Evolutionary conservation across 2,329 filamentous ascomycete genomes (phyloP).

Genomic region (Leptographium procerum): DNA sequence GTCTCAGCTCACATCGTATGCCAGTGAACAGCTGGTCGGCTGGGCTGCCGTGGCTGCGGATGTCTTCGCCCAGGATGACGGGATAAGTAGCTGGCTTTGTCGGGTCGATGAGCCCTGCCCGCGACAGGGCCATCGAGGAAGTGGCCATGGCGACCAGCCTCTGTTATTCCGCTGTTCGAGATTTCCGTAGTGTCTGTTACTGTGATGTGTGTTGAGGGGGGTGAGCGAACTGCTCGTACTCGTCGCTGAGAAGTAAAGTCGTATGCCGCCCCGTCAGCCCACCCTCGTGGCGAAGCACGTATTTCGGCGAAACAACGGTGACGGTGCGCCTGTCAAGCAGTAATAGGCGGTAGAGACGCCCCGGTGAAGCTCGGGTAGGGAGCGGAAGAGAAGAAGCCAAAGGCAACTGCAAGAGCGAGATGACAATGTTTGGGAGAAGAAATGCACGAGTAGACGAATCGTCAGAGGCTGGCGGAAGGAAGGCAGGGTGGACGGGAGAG

Average conservation of each 20-base stretch:
- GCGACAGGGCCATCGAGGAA: constrained; percentile 11
- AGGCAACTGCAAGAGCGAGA: not conserved
- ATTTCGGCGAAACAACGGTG: too few species aligned
- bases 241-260: too few species aligned
- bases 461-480: not conserved
- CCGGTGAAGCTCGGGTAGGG: too few species aligned
- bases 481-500: not conserved
- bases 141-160: constrained; percentile 9
- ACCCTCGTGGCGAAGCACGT: too few species aligned
- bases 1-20: constrained; percentile 41
- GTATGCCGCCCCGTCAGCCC: too few species aligned
- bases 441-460: not conserved
- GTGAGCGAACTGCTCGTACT: not conserved
- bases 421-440: not conserved
- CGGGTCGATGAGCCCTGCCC: constrained; percentile 38
- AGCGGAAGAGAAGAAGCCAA: too few species aligned
- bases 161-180: too few species aligned
- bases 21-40: constrained; percentile 49
- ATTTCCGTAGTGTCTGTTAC: not conserved
- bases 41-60: constrained; percentile 36
- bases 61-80: constrained; percentile 50
- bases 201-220: not conserved
- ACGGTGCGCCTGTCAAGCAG: too few species aligned
- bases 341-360: too few species aligned
- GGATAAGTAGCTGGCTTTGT: constrained; percentile 50